Conservation (phyloP, 768 basidiomycete genomes). For the Podaxis sp. region DNA sequence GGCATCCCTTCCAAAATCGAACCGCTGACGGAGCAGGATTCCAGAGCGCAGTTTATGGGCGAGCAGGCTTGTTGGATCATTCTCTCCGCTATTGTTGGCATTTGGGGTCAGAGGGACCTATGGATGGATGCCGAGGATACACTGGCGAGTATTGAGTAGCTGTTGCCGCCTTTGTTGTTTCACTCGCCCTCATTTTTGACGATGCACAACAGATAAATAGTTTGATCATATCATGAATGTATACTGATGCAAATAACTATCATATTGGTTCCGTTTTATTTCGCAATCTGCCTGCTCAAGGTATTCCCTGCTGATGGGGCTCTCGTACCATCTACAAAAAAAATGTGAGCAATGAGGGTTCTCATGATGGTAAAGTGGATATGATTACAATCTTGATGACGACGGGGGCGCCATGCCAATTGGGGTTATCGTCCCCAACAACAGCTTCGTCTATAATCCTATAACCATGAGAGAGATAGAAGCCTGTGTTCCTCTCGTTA, state of each 20-base stretch:
- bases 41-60: conserved; percentile 20
- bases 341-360: neutral
- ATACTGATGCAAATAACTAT: neutral
- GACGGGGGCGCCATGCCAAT: conserved; percentile 20
- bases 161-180: neutral
- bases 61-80: conserved; percentile 71
- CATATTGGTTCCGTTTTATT: neutral
- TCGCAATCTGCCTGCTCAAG: neutral
- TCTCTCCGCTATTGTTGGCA: conserved; percentile 53
- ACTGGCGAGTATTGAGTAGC: conserved; percentile 20
- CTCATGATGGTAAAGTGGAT: neutral
- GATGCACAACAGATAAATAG: neutral
- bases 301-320: neutral
- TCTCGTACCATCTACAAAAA: conserved; percentile 20
- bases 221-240: neutral
- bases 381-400: conserved; percentile 19
- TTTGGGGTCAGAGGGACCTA: conserved; percentile 79
- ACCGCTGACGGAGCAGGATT: neutral
- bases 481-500: conserved; percentile 19
- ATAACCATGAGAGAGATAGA: conserved; percentile 25
- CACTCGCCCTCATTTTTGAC: neutral
- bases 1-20: conserved; percentile 15
- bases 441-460: conserved; percentile 15
- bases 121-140: conserved; percentile 73
- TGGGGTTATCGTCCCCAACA: conserved; percentile 20